These are phyloP conservation scores for Trichoderma sp. DNA, from an alignment of 2,329 filamentous ascomycete species.

Conservation along the genomic window DNA sequence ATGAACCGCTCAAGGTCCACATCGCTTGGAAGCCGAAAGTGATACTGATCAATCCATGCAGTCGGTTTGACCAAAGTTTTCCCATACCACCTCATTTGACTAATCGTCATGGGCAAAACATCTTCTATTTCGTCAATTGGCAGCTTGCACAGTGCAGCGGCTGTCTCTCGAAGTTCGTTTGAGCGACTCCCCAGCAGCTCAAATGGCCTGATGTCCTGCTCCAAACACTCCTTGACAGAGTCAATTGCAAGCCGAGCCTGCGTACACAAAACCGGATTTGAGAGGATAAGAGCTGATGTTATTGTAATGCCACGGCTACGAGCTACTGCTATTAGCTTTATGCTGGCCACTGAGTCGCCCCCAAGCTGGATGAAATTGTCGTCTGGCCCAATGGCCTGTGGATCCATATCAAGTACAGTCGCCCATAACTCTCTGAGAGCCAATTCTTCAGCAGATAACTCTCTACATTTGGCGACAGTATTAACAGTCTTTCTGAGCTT, in stretches of 20 bases:
- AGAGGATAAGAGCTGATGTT: slow-evolving; percentile 5
- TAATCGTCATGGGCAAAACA: slow-evolving; percentile 10
- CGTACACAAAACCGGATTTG: background rate
- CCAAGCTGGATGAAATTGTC: slow-evolving; percentile 55
- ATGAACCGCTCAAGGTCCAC: background rate
- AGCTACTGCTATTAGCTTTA: slow-evolving; percentile 45
- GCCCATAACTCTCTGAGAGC: slow-evolving; percentile 43
- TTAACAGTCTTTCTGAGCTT: background rate
- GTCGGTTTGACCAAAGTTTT: slow-evolving; percentile 16
- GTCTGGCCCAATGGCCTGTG: slow-evolving; percentile 43
- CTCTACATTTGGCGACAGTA: background rate
- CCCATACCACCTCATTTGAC: slow-evolving; percentile 16
- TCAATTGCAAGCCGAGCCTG: slow-evolving; percentile 3
- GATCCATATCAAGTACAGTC: slow-evolving; percentile 40
- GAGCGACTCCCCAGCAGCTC: background rate
- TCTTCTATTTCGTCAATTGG: slow-evolving; percentile 9
- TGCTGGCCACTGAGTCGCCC: slow-evolving; percentile 54
- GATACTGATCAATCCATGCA: slow-evolving; percentile 15
- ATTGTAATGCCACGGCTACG: slow-evolving; percentile 15
- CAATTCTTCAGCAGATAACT: slow-evolving; percentile 22
- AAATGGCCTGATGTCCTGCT: slow-evolving; percentile 2
- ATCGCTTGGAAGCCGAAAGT: slow-evolving; percentile 5
- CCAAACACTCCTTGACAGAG: background rate
- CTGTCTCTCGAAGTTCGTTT: background rate
- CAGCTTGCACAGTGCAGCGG: background rate